Percentiles rank a stretch among this genome's conserved stretches.
Conservation (phyloP, 2,329 filamentous ascomycete genomes). For the Colletotrichum horii region DNA sequence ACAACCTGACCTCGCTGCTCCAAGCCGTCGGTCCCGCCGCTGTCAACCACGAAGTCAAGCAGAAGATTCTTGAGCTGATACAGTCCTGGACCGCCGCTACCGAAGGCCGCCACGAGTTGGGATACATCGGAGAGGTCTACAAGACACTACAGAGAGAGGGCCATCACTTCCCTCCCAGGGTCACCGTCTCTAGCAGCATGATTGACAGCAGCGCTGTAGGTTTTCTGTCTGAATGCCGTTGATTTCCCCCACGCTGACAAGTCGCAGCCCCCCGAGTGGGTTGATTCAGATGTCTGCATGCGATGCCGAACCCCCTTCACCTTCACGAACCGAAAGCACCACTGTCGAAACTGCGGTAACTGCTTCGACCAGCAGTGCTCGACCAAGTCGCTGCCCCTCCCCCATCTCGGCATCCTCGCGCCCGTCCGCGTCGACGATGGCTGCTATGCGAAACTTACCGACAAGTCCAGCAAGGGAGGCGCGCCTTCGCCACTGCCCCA, state of each 20-base stretch:
- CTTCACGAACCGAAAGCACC: slow-evolving; percentile 97
- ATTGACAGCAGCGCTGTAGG: slow-evolving; percentile 92
- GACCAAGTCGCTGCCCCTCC: slow-evolving; percentile 83
- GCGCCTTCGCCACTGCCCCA: slow-evolving; percentile 23
- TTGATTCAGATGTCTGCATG: slow-evolving; percentile 98
- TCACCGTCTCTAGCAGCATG: slow-evolving; percentile 93
- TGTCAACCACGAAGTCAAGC: slow-evolving; percentile 83
- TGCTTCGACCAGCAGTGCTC: slow-evolving; percentile 97
- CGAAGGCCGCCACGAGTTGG: slow-evolving; percentile 80
- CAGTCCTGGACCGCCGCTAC: slow-evolving; percentile 93
- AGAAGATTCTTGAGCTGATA: slow-evolving; percentile 90
- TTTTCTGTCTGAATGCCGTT: slow-evolving; percentile 24
- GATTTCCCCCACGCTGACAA: background rate
- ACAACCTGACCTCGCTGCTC: slow-evolving; percentile 89
- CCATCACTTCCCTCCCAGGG: slow-evolving; percentile 86
- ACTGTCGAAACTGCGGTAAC: slow-evolving; percentile 97
- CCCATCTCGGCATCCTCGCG: slow-evolving; percentile 90
- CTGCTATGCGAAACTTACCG: slow-evolving; percentile 87
- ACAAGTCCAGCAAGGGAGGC: slow-evolving; percentile 63
- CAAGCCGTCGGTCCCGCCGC: slow-evolving; percentile 77
- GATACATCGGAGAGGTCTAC: slow-evolving; percentile 90
- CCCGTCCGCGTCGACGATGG: slow-evolving; percentile 95
- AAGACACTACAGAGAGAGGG: slow-evolving; percentile 81
- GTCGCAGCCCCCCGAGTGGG: slow-evolving; percentile 88
- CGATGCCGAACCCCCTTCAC: slow-evolving; percentile 94